These are phyloP conservation scores for Leishmania tarentolae DNA, from an alignment of 208 protist genomes.

Conservation along the genomic window DNA sequence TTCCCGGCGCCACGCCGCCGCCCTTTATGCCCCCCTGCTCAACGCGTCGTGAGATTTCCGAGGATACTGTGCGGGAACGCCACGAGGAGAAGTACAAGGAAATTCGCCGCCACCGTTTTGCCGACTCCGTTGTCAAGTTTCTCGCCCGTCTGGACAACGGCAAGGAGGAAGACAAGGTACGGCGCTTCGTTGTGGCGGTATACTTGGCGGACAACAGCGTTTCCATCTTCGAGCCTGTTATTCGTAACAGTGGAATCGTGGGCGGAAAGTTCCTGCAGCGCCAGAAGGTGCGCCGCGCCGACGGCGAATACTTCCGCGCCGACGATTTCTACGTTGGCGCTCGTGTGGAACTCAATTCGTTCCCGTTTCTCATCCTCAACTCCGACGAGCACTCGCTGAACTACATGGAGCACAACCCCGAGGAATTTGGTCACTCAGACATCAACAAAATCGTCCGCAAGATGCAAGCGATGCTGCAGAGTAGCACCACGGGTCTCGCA, in stretches of 20 bases:
- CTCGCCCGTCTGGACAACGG: conserved; percentile 83
- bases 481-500: conserved; percentile 75
- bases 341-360: conserved; percentile 69
- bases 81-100: conserved; percentile 72
- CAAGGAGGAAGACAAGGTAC: conserved; percentile 81
- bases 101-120: conserved; percentile 82
- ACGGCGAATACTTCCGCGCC: conserved; percentile 63
- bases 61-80: conserved; percentile 87
- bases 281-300: conserved; percentile 61
- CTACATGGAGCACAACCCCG: conserved; percentile 92
- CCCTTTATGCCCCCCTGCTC: conserved; percentile 68
- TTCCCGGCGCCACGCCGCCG: conserved; percentile 66
- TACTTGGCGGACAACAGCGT: conserved; percentile 94
- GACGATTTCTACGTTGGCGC: conserved; percentile 92
- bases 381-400: conserved; percentile 89
- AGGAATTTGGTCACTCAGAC: conserved; percentile 85
- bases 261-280: conserved; percentile 95
- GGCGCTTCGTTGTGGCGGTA: conserved; percentile 91
- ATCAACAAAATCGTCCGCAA: conserved; percentile 90
- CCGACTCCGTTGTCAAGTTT: conserved; percentile 90
- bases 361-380: conserved; percentile 81
- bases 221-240: conserved; percentile 88
- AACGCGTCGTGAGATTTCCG: conserved; percentile 85
- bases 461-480: conserved; percentile 86
- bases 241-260: conserved; percentile 94